Percentiles rank a stretch among this genome's conserved stretches.
phyloP scores from a whole-genome alignment of 176 grass and related monocot genomes.

The Elaeis guineensis region DNA sequence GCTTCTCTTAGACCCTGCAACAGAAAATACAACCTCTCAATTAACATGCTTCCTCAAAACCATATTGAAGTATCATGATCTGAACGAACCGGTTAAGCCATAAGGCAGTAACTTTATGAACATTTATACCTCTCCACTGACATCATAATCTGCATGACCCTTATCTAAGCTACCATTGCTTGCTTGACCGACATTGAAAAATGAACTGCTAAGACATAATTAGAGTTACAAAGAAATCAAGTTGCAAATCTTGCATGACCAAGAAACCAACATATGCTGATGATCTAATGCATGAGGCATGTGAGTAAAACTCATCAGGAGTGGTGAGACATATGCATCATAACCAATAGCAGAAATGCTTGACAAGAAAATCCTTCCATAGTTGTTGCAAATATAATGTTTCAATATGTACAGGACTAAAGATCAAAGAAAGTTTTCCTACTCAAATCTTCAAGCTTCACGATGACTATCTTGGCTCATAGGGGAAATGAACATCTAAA shows the following conservation, averaged over 20 bases:
- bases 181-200: slow-evolving; percentile 68
- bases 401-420: no score
- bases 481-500: background rate
- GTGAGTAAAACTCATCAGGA: no score
- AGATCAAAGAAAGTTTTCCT: no score
- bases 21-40: background rate
- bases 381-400: no score
- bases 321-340: no score
- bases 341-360: no score
- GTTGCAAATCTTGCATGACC: no score
- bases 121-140: slow-evolving; percentile 81
- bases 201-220: slow-evolving; percentile 38
- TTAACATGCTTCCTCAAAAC: no score
- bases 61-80: no score
- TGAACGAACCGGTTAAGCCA: background rate
- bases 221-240: background rate
- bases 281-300: no score
- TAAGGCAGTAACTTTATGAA: background rate
- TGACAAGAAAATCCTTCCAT: no score
- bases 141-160: slow-evolving; percentile 47
- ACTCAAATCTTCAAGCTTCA: background rate
- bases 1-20: slow-evolving; percentile 91
- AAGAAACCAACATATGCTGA: no score
- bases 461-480: background rate
- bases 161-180: slow-evolving; percentile 52